Conservation (phyloP, 257 asterid species). For the Cruciata laevipes region DNA sequence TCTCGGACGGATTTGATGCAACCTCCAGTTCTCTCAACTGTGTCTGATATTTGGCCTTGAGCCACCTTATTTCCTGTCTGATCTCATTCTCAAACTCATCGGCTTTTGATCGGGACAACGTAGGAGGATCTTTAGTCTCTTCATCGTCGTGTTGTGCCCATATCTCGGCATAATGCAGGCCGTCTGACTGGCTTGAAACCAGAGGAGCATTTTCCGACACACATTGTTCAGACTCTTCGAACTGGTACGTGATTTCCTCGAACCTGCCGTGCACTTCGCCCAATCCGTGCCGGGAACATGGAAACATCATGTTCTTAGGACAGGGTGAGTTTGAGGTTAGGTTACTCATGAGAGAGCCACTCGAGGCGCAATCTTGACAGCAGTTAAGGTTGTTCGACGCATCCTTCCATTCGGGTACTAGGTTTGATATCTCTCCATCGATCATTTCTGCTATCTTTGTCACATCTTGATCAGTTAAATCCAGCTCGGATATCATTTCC, state of each 20-base stretch:
- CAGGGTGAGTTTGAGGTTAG: slow-evolving; percentile 25
- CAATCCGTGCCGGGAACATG: slow-evolving; percentile 42
- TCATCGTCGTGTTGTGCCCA: slow-evolving; percentile 27
- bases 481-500: slow-evolving; percentile 88
- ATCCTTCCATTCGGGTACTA: slow-evolving; percentile 78
- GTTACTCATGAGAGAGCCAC: slow-evolving; percentile 25
- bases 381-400: slow-evolving; percentile 19
- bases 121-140: slow-evolving; percentile 9
- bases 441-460: slow-evolving; percentile 75
- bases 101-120: slow-evolving; percentile 16
- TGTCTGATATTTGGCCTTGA: slow-evolving; percentile 56
- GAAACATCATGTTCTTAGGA: slow-evolving; percentile 33
- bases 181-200: slow-evolving; percentile 30
- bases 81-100: slow-evolving; percentile 39
- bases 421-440: slow-evolving; percentile 55
- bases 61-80: slow-evolving; percentile 53
- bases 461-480: slow-evolving; percentile 76
- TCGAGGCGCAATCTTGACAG: slow-evolving; percentile 45
- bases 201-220: slow-evolving; percentile 31
- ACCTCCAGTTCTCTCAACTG: slow-evolving; percentile 44
- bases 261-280: slow-evolving; percentile 76
- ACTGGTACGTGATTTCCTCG: slow-evolving; percentile 69
- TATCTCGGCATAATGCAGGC: slow-evolving; percentile 25
- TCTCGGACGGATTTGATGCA: slow-evolving; percentile 12
- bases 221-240: slow-evolving; percentile 48